Base-by-base conservation (phyloP, 805 yeast species). In the Myxozyma udenii region DNA sequence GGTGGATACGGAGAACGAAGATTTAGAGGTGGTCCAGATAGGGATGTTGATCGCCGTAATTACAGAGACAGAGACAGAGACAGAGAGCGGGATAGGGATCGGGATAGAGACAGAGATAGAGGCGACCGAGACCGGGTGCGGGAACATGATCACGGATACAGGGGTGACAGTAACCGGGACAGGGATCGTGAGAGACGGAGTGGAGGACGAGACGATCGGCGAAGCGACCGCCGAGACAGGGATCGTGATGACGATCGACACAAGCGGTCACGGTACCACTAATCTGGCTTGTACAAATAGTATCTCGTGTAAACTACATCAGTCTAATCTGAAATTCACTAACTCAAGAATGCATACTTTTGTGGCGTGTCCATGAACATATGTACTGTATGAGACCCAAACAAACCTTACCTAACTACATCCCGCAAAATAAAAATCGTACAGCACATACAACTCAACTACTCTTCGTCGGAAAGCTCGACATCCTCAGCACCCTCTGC, bases 191-290 rank as follows among this genome's bases (percentile, higher is more conserved):
- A 58, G 55, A 39, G 59, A 65, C 37, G 59, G n/a, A 63, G 55
- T 61, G 54, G 42, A 23, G 9, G 52, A 41, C 41, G 47, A 4
- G 53, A 54, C 42, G 47, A 44, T 18, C 46, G 58, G 19, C 49
- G 57, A 23, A 21, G 63, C 19, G 57, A 54, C 23, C 48, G 62
- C 33, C 63, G 63, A 21, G 55, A 48, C 44, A 44, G 49, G 19
- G 64, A 63, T 38, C 18, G 42, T 6, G 57, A 61, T 28, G 64
- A 61, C 3, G 69, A 62, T 28, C 53, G 62, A 2, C 18, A 52
- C 26, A 46, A 41, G 41, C 52, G 57, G 14, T 40, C 41, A 11
- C 19, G 58, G 28, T 53, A 53, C 44, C 22, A 24, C n/a, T 51
- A 40, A 25, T 16, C 19, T n/a, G n/a, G n/a, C n/a, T n/a, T n/a